A percentile compares a stretch with the other conserved stretches of the same genome.
Conservation (phyloP, 768 basidiomycete species). For the Boletus tomentosulus region DNA sequence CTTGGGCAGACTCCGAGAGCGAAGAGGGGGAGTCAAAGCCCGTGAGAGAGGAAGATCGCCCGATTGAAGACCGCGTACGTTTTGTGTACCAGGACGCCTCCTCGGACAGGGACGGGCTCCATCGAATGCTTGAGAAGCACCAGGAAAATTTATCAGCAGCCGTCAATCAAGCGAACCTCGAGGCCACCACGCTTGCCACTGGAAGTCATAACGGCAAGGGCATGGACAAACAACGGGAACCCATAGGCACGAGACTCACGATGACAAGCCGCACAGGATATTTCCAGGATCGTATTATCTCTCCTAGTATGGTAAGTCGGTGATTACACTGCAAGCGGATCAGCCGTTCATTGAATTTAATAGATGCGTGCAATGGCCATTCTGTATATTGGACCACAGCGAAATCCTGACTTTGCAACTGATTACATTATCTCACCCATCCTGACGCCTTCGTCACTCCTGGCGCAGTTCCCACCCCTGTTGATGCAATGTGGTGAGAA, state of each 20-base stretch:
- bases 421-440: constrained; percentile 98
- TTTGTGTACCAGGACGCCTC: constrained; percentile 41
- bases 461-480: constrained; percentile 92
- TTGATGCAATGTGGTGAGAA: constrained; percentile 96
- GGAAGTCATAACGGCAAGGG: constrained; percentile 26
- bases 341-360: constrained; percentile 5
- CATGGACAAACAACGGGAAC: constrained; percentile 42
- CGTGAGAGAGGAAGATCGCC: constrained; percentile 65
- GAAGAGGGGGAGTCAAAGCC: constrained; percentile 43
- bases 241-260: constrained; percentile 83
- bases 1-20: constrained; percentile 51
- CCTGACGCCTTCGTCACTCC: constrained; percentile 73
- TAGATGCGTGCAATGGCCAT: constrained; percentile 99
- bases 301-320: constrained; percentile 87
- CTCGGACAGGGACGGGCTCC: constrained; percentile 13
- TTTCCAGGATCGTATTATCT: constrained; percentile 90
- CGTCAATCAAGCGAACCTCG: constrained; percentile 46
- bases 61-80: constrained; percentile 70
- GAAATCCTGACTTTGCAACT: constrained; percentile 88
- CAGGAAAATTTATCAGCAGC: constrained; percentile 52
- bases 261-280: constrained; percentile 95
- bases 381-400: constrained; percentile 90
- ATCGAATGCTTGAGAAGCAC: constrained; percentile 38
- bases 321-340: constrained; percentile 3
- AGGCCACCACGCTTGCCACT: constrained; percentile 37